Conservation (phyloP, 371 early-diverging fungal genomes). For the Mucor plumbeus region DNA sequence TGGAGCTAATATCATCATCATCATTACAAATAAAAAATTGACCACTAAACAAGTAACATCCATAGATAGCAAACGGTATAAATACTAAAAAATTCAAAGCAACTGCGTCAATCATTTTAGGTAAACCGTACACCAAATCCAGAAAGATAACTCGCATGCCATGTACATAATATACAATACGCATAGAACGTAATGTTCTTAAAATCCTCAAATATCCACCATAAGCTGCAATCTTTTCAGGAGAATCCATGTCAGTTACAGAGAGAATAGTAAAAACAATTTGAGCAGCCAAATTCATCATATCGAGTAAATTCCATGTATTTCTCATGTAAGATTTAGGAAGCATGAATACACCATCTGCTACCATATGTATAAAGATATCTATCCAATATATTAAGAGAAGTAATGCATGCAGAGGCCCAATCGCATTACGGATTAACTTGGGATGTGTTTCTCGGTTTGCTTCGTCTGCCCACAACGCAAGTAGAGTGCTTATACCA, state of each 20-base stretch:
- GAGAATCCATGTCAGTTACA: not conserved
- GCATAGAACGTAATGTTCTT: conserved; percentile 49
- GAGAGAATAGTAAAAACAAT: conserved; percentile 25
- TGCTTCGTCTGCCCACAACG: conserved; percentile 41
- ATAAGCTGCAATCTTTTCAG: not conserved
- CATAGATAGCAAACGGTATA: conserved; percentile 61
- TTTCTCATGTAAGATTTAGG: conserved; percentile 55
- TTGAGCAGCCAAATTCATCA: conserved; percentile 39
- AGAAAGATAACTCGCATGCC: conserved; percentile 51
- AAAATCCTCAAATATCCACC: conserved; percentile 31
- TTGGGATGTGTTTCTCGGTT: conserved; percentile 22
- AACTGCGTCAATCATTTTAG: conserved; percentile 54
- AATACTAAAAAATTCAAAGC: conserved; percentile 51
- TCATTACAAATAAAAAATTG: conserved; percentile 56
- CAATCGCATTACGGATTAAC: conserved; percentile 17
- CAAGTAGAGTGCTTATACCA: conserved; percentile 45
- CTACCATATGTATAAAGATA: conserved; percentile 43
- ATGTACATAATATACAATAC: conserved; percentile 51
- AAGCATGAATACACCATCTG: conserved; percentile 51
- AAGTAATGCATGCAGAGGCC: conserved; percentile 36
- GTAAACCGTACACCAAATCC: conserved; percentile 54
- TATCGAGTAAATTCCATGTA: conserved; percentile 52
- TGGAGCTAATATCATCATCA: conserved; percentile 4
- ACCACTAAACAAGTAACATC: conserved; percentile 53
- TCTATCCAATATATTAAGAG: conserved; percentile 49